These are phyloP conservation scores for Ophiostoma australiae DNA, from an alignment of 2,329 filamentous ascomycete species.

Conservation along the genomic window DNA sequence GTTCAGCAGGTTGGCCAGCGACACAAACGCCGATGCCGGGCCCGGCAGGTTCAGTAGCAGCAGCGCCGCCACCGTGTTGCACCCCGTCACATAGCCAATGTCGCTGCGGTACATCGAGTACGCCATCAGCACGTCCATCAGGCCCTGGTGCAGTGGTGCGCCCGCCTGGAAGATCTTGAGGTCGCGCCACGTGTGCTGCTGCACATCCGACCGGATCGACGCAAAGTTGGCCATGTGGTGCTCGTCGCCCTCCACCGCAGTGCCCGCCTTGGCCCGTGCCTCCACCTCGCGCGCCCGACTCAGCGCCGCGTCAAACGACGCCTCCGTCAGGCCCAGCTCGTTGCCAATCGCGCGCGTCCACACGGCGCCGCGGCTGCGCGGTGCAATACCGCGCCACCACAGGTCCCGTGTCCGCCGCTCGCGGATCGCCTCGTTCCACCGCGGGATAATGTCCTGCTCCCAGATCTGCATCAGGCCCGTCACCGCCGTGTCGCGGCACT, in stretches of 20 bases:
- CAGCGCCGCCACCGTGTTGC: slow-evolving; percentile 70
- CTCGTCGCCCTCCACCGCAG: slow-evolving; percentile 50
- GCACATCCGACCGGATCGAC: slow-evolving; percentile 59
- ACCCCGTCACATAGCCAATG: slow-evolving; percentile 70
- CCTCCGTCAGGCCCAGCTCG: slow-evolving; percentile 60
- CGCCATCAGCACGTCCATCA: slow-evolving; percentile 69
- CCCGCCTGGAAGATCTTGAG: slow-evolving; percentile 65
- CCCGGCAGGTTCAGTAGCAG: slow-evolving; percentile 66
- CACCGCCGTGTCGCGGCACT: slow-evolving; percentile 50
- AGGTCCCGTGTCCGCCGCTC: slow-evolving; percentile 67
- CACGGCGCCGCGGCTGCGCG: slow-evolving; percentile 62
- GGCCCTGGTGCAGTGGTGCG: slow-evolving; percentile 60
- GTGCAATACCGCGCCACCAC: slow-evolving; percentile 76
- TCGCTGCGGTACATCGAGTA: slow-evolving; percentile 80
- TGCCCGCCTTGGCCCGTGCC: slow-evolving; percentile 48
- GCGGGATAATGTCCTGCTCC: slow-evolving; percentile 71
- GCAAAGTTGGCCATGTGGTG: slow-evolving; percentile 57
- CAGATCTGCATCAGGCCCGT: slow-evolving; percentile 58
- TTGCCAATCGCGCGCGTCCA: slow-evolving; percentile 71
- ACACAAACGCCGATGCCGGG: slow-evolving; percentile 61
- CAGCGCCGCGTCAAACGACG: slow-evolving; percentile 67
- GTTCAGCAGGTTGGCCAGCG: slow-evolving; percentile 72
- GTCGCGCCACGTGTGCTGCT: slow-evolving; percentile 62
- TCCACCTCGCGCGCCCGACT: slow-evolving; percentile 61
- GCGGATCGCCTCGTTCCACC: slow-evolving; percentile 66